phyloP scores from a whole-genome alignment of 306 rosid species.

The Prunus dulcis region DNA sequence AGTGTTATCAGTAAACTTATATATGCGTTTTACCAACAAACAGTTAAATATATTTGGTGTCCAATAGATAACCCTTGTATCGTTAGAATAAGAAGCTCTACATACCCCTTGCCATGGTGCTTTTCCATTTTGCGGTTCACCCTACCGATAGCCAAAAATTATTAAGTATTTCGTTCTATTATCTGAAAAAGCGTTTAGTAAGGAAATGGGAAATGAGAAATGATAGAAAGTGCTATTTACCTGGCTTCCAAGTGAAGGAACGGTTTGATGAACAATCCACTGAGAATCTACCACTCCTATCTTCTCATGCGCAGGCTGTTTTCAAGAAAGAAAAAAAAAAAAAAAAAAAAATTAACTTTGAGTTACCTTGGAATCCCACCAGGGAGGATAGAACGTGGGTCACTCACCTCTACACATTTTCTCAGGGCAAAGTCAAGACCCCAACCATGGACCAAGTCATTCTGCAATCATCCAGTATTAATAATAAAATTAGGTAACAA shows the following conservation, averaged over 20 bases:
- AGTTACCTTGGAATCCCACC: not conserved
- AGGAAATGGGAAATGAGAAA: not conserved
- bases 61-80: not conserved
- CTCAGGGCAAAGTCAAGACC: slow-evolving; percentile 96
- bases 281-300: slow-evolving; percentile 97
- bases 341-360: slow-evolving; percentile 2
- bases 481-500: not conserved
- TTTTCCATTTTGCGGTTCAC: slow-evolving; percentile 70
- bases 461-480: slow-evolving; percentile 43
- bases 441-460: slow-evolving; percentile 98
- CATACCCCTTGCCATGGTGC: slow-evolving; percentile 90
- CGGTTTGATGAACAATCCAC: slow-evolving; percentile 90
- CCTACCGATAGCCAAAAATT: slow-evolving; percentile 34
- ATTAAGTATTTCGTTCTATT: not conserved
- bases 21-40: too few species aligned
- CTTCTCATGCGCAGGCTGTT: slow-evolving; percentile 97
- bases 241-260: slow-evolving; percentile 94
- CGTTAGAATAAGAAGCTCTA: not conserved
- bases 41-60: too few species aligned
- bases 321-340: not conserved
- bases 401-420: slow-evolving; percentile 84
- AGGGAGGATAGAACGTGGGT: slow-evolving; percentile 8
- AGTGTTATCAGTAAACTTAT: slow-evolving; percentile 17
- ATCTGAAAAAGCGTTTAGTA: not conserved
- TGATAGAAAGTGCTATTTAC: slow-evolving; percentile 26